Evolutionary conservation across 768 basidiomycete species (phyloP), one percentile per base, ranked within the genome.

Genomic region (Termitomyces bulborhizus): DNA sequence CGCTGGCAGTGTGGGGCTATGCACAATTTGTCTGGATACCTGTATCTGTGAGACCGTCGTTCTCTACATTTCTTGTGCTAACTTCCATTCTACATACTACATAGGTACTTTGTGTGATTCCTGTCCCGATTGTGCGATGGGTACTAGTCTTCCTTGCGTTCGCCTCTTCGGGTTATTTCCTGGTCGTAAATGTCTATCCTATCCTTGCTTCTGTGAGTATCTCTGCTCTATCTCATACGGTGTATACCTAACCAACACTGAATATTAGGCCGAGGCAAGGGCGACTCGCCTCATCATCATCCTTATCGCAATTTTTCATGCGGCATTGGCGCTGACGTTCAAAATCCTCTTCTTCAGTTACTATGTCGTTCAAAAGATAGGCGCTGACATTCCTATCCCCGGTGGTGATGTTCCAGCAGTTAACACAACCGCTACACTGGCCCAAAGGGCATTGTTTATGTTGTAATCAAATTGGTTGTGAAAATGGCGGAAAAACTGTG

Each of bases 11-110:
- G 9, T 92, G 88, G 87, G 89, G 89, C 0, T 92, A 93, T 65
- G 82, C 75, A 9, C 82, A 86, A 64, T 92, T 93, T 57, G 81
- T 90, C 3, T 93, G 92, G 93, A 91, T 94, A 57, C 88, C 92
- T 9, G 86, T 91, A 41, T 81, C 93, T 39, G 90, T 92, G 55
- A 57, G 86, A 73, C 21, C 21, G 2, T 21, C 21, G 21, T 21
- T 2, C 21, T 21, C 21, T 21, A 21, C 21, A 21, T 21, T 21
- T 26, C 27, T 31, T 21, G 26, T 9, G 27, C 37, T 27, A 27
- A 42, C 37, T 47, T 46, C 43, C 18, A 15, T 27, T 39, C 51
- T 9, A 8, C 34, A 16, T 57, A 92, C 51, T 9, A 8, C 34
- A 16, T 57, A 92, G 90, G 71, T 95, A 8, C 72, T 97, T 11